These are phyloP conservation scores for Stropharia rugosoannulata DNA, from an alignment of 768 basidiomycete genomes.

Conservation along the genomic window DNA sequence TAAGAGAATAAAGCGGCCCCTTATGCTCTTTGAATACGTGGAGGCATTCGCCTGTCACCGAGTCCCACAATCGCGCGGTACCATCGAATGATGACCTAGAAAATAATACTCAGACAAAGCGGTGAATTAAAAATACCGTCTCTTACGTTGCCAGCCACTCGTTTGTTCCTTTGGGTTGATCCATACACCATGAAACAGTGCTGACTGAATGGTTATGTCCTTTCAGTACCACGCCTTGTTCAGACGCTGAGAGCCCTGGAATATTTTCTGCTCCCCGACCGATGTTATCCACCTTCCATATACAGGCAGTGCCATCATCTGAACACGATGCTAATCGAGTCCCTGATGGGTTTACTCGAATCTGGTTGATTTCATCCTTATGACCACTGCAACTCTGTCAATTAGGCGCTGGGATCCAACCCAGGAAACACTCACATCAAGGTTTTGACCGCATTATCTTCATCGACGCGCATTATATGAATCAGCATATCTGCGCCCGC, in stretches of 20 bases:
- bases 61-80: slow-evolving; percentile 83
- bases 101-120: neutral
- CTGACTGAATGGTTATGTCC: slow-evolving; percentile 71
- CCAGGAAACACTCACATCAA: slow-evolving; percentile 46
- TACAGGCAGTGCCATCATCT: slow-evolving; percentile 74
- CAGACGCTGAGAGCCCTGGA: slow-evolving; percentile 37
- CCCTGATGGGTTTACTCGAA: slow-evolving; percentile 64
- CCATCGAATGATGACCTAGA: slow-evolving; percentile 76
- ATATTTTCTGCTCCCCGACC: slow-evolving; percentile 35
- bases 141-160: slow-evolving; percentile 73
- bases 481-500: slow-evolving; percentile 71
- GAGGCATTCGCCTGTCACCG: slow-evolving; percentile 72
- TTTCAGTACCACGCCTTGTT: slow-evolving; percentile 43
- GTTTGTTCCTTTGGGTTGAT: slow-evolving; percentile 42
- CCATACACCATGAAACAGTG: slow-evolving; percentile 69
- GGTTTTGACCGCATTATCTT: slow-evolving; percentile 55
- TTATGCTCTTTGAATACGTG: slow-evolving; percentile 71
- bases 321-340: slow-evolving; percentile 79
- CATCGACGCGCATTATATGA: slow-evolving; percentile 57
- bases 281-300: slow-evolving; percentile 67
- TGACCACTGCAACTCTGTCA: slow-evolving; percentile 55
- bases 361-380: slow-evolving; percentile 73
- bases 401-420: neutral
- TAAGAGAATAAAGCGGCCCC: slow-evolving; percentile 68
- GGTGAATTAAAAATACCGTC: neutral